Percentiles rank a stretch among this genome's conserved stretches.
phyloP scores from a whole-genome alignment of 495 filamentous ascomycete species.

The Monascus purpureus region DNA sequence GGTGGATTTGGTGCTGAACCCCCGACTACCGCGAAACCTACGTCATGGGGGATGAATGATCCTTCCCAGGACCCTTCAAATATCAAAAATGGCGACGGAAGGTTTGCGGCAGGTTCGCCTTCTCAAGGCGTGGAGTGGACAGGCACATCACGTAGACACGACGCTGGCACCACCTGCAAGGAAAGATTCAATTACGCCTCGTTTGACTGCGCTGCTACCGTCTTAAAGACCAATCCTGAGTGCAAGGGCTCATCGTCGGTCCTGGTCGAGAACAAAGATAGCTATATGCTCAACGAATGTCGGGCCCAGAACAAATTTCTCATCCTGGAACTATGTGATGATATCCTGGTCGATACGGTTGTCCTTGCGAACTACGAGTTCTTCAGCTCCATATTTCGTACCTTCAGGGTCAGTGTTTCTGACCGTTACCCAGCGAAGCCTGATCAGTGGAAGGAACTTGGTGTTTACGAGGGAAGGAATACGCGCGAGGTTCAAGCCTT shows the following conservation, averaged over 20 bases:
- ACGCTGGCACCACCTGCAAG: slow-evolving; percentile 89
- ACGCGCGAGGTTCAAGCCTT: slow-evolving; percentile 91
- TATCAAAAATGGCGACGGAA: slow-evolving; percentile 8
- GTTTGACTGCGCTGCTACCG: slow-evolving; percentile 88
- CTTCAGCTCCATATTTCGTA: slow-evolving; percentile 91
- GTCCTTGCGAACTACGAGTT: slow-evolving; percentile 97
- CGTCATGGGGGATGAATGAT: slow-evolving; percentile 21
- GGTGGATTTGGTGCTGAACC: slow-evolving; percentile 45
- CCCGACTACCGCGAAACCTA: slow-evolving; percentile 20
- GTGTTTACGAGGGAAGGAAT: slow-evolving; percentile 80
- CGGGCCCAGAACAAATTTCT: slow-evolving; percentile 79
- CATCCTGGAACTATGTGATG: slow-evolving; percentile 78
- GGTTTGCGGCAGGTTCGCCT: slow-evolving; percentile 12
- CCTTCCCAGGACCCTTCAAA: slow-evolving; percentile 17
- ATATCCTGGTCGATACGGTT: slow-evolving; percentile 90
- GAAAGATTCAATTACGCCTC: slow-evolving; percentile 95
- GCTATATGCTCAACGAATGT: slow-evolving; percentile 94
- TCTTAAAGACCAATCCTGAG: slow-evolving; percentile 77
- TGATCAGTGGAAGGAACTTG: slow-evolving; percentile 83
- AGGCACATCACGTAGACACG: slow-evolving; percentile 52
- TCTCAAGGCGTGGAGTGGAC: slow-evolving; percentile 21
- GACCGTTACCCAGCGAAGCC: slow-evolving; percentile 86
- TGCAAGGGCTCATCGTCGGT: slow-evolving; percentile 77
- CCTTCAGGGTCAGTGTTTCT: slow-evolving; percentile 77
- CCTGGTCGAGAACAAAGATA: slow-evolving; percentile 92